These are phyloP conservation scores for Phaffia australis DNA, from an alignment of 768 basidiomycete genomes.

Conservation along the genomic window DNA sequence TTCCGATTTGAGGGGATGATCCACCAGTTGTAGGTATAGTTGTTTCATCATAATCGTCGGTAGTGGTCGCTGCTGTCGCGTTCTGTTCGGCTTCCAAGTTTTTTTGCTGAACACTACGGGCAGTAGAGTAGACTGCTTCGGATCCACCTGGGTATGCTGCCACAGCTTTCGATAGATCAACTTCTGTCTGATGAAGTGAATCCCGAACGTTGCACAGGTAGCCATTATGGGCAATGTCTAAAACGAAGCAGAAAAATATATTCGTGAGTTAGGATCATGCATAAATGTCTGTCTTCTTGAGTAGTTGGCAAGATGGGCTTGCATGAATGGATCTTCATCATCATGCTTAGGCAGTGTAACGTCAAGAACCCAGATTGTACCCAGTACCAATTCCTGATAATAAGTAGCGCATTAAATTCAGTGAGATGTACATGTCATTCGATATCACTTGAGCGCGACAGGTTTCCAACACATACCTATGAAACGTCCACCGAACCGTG, in stretches of 20 bases:
- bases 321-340: conserved; percentile 97
- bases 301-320: not conserved
- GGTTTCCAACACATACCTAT: conserved; percentile 45
- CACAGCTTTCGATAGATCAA: conserved; percentile 35
- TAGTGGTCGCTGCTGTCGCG: conserved; percentile 44
- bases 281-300: no score
- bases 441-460: not conserved
- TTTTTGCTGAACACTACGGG: not conserved
- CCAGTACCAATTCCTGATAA: conserved; percentile 28
- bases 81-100: conserved; percentile 37
- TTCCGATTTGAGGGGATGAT: conserved; percentile 31
- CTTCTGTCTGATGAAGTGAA: conserved; percentile 40
- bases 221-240: conserved; percentile 62
- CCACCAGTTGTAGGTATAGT: conserved; percentile 26
- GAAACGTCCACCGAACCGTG: conserved; percentile 81
- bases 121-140: conserved; percentile 28
- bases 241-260: not conserved
- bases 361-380: conserved; percentile 35
- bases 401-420: not conserved
- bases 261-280: no score
- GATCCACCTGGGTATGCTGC: conserved; percentile 28
- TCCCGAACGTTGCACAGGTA: conserved; percentile 50
- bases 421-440: not conserved
- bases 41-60: conserved; percentile 24
- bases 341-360: conserved; percentile 51